A percentile compares a stretch with the other conserved stretches of the same genome.
Conservation (phyloP, 1,139 yeast genomes). For the Diutina siamensis region DNA sequence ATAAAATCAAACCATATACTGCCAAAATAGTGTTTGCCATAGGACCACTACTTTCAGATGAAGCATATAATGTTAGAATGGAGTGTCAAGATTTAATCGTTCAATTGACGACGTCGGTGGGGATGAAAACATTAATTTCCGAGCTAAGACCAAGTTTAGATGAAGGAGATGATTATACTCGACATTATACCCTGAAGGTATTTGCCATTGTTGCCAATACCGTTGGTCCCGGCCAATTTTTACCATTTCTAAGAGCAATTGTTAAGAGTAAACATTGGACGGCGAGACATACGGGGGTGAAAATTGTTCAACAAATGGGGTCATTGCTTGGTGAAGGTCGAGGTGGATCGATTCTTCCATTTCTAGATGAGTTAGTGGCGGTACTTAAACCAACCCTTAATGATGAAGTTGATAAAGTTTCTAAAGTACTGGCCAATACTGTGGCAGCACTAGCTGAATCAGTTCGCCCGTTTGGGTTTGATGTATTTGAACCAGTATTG, state of each 20-base stretch:
- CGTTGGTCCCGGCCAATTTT: slow-evolving; percentile 54
- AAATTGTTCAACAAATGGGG: slow-evolving; percentile 68
- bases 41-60: slow-evolving; percentile 73
- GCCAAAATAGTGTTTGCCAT: slow-evolving; percentile 63
- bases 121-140: slow-evolving; percentile 66
- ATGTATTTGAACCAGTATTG: slow-evolving; percentile 60
- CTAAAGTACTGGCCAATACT: slow-evolving; percentile 62
- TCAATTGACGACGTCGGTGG: slow-evolving; percentile 69
- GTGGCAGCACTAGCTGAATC: slow-evolving; percentile 72
- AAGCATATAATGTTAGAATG: slow-evolving; percentile 56
- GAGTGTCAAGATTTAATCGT: slow-evolving; percentile 78
- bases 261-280: slow-evolving; percentile 74
- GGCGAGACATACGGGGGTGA: slow-evolving; percentile 81
- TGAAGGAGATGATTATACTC: slow-evolving; percentile 68
- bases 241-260: slow-evolving; percentile 80
- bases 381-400: slow-evolving; percentile 50
- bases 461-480: slow-evolving; percentile 86
- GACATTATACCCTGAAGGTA: slow-evolving; percentile 69
- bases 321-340: slow-evolving; percentile 56
- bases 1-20: slow-evolving; percentile 59
- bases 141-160: slow-evolving; percentile 76
- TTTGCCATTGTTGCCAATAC: slow-evolving; percentile 82
- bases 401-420: slow-evolving; percentile 61
- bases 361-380: slow-evolving; percentile 50
- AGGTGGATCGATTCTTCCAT: slow-evolving; percentile 50